These are phyloP conservation scores for Austroboletus eburneus DNA, from an alignment of 768 basidiomycete species.

Conservation along the genomic window DNA sequence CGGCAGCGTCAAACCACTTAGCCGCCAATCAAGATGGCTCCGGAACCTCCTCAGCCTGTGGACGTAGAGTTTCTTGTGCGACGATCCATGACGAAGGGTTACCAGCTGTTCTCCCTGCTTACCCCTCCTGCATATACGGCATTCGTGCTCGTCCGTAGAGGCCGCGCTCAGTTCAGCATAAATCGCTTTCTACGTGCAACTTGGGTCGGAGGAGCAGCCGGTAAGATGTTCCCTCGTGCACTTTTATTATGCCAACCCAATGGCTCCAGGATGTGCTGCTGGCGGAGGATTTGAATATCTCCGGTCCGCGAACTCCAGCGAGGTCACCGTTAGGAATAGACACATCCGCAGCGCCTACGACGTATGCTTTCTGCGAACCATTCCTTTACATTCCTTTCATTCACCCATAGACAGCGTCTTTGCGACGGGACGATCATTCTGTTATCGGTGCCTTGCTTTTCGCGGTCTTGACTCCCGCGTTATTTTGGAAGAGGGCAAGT, in stretches of 20 bases:
- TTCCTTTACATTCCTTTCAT: slow-evolving; percentile 1
- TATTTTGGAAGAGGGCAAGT: slow-evolving; percentile 69
- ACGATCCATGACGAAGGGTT: slow-evolving; percentile 61
- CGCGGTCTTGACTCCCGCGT: slow-evolving; percentile 59
- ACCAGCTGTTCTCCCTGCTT: slow-evolving; percentile 61
- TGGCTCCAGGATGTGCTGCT: slow-evolving; percentile 32
- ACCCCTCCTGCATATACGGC: slow-evolving; percentile 58
- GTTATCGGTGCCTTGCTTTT: slow-evolving; percentile 68
- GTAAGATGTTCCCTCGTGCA: slow-evolving; percentile 18
- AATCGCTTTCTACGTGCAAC: slow-evolving; percentile 68
- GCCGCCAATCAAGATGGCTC: slow-evolving; percentile 20
- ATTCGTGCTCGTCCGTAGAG: slow-evolving; percentile 50
- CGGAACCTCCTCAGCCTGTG: slow-evolving; percentile 34
- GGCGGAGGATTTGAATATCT: slow-evolving; percentile 60
- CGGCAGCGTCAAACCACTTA: slow-evolving; percentile 2
- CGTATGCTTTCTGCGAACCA: slow-evolving; percentile 36
- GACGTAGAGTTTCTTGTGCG: slow-evolving; percentile 68
- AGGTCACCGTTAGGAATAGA: slow-evolving; percentile 44
- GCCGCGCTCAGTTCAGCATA: slow-evolving; percentile 49
- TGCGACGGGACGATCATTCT: slow-evolving; percentile 69
- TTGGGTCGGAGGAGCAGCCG: slow-evolving; percentile 64
- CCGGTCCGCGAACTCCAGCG: slow-evolving; percentile 51
- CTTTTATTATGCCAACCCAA: not conserved
- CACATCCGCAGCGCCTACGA: slow-evolving; percentile 55
- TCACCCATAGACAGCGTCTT: slow-evolving; percentile 44